Evolutionary conservation across 2,329 filamentous ascomycete genomes (phyloP).

Genomic region (Fusarium sp.): DNA sequence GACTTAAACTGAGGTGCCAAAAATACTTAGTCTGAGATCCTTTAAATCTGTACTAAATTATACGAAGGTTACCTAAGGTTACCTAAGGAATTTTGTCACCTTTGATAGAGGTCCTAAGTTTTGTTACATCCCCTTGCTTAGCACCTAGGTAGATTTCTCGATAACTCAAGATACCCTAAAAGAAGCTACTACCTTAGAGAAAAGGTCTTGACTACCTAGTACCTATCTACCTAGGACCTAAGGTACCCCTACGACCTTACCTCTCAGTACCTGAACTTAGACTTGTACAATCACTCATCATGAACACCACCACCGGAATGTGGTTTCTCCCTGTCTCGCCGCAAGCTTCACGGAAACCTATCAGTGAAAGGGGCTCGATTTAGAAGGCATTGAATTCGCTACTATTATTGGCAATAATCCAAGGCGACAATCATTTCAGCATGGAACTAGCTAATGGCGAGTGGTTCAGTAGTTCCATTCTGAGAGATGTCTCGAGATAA

Average conservation of each 20-base stretch:
- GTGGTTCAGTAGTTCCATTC: constrained; percentile 4
- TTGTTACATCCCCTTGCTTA: too few species aligned
- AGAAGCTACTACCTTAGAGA: not conserved
- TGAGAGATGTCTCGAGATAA: constrained; percentile 4
- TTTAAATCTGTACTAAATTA: too few species aligned
- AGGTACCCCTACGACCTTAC: not conserved
- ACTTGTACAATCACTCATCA: not conserved
- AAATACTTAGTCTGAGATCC: too few species aligned
- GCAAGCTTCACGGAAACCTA: not conserved
- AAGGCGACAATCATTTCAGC: not conserved
- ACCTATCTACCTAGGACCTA: too few species aligned
- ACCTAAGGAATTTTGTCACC: too few species aligned
- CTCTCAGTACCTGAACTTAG: not conserved
- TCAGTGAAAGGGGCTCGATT: not conserved
- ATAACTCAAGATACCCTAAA: not conserved
- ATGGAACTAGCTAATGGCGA: not conserved
- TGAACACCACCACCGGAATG: not conserved
- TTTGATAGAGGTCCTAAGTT: too few species aligned
- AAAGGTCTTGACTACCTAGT: not conserved
- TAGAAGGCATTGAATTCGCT: not conserved
- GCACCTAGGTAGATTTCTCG: too few species aligned
- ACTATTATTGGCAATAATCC: not conserved
- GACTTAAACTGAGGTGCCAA: too few species aligned
- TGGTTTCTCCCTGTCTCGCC: not conserved
- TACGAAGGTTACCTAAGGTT: too few species aligned